These are phyloP conservation scores for Blastosporella zonata DNA, from an alignment of 1,284 basidiomycete species.

Conservation along the genomic window DNA sequence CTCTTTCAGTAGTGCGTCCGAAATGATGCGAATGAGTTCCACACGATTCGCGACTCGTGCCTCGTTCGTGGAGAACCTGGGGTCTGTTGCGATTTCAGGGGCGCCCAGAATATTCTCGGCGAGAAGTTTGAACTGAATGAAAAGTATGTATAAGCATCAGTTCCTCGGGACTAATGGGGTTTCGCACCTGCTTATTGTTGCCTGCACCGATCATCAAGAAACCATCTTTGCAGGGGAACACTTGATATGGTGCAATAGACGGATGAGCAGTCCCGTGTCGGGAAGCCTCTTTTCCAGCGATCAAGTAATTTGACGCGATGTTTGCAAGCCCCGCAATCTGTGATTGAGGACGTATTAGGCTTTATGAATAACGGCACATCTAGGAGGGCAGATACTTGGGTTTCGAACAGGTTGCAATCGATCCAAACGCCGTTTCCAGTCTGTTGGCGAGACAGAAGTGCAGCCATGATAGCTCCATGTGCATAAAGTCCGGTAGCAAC, in stretches of 20 bases:
- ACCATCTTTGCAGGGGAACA: constrained; percentile 86
- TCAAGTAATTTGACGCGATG: constrained; percentile 91
- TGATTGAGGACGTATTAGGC: constrained; percentile 3
- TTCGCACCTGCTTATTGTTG: constrained; percentile 79
- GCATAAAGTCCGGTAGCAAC: constrained; percentile 92
- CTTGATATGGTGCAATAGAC: constrained; percentile 90
- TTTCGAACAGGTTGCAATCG: constrained; percentile 87
- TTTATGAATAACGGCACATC: constrained; percentile 16
- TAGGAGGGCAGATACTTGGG: constrained; percentile 52
- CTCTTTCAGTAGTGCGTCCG: constrained; percentile 53
- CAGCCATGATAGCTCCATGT: constrained; percentile 91
- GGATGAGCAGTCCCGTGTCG: constrained; percentile 91
- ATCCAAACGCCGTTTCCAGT: constrained; percentile 91
- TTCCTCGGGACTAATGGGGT: not conserved
- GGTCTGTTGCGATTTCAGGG: constrained; percentile 56
- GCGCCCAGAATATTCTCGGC: constrained; percentile 56
- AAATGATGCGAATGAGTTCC: constrained; percentile 73
- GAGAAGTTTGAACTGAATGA: constrained; percentile 63
- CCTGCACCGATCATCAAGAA: constrained; percentile 94
- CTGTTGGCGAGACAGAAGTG: constrained; percentile 75
- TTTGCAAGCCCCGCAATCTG: constrained; percentile 91
- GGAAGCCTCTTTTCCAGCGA: constrained; percentile 82
- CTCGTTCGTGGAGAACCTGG: constrained; percentile 71
- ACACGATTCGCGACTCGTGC: constrained; percentile 76
- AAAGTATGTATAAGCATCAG: constrained; percentile 1